Evolutionary conservation across 352 stramenopile genomes (phyloP), one percentile per base, ranked within the genome.

Genomic region (Globisporangium solare): DNA sequence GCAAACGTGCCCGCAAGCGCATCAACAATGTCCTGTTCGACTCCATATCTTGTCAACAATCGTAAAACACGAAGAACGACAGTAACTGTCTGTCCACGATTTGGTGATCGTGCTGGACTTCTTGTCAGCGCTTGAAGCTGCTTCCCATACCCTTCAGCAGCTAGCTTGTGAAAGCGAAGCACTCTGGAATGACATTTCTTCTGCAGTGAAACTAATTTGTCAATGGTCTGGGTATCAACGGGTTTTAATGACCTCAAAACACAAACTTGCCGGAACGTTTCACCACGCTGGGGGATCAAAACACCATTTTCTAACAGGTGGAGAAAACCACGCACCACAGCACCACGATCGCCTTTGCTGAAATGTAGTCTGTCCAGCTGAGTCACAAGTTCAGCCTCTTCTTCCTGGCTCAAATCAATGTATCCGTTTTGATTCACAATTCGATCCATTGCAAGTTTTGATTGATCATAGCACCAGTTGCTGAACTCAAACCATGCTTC

Each of bases 401-500:
- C 79, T 6, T 56, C 61, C 24, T 60, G n/a, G 0, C 70, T 58
- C 40, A 92, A 51, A 17, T 81, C 68, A 15, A 88, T 62, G 31
- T 75, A 71, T 46, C 82, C 82, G 58, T 76, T 73, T 31, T 86
- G 74, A 5, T 58, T 60, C 5, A 53, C 49, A 47, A 92, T 64
- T 6, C 52, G 61, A 32, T 77, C 74, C 5, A 89, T 60, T 46
- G 69, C 64, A 7, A 55, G 56, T 35, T 72, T 79, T 13, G 73
- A 76, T 37, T 70, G 73, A 37, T 76, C 61, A 42, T 93, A 89
- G 32, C 73, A 88, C 83, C 83, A 93, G 52, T 89, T 67, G 57
- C 79, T 78, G 47, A 88, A 93, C 22, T 66, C 54, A 43, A 83
- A 54, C 80, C 80, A 93, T 1, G 70, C 74, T 35, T 74, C 71